A percentile compares a stretch with the other conserved stretches of the same genome.
These are phyloP conservation scores for Phyllosticta citriasiana DNA, from an alignment of 2,329 filamentous ascomycete species.

Conservation along the genomic window DNA sequence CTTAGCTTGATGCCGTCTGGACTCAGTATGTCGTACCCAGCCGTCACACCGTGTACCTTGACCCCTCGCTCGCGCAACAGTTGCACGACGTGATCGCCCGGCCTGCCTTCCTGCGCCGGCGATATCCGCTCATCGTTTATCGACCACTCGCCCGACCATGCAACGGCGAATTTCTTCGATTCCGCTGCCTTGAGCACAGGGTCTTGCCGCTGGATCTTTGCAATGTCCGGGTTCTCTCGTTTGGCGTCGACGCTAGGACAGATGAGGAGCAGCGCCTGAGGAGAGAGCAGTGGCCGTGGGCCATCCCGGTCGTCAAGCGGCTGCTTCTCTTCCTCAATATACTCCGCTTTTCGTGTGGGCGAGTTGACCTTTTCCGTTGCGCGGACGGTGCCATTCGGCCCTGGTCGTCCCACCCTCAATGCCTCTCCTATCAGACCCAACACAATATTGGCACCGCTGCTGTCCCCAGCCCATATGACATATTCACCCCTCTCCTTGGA, in stretches of 20 bases:
- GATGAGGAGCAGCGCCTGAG: slow-evolving; percentile 34
- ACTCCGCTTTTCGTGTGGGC: background rate
- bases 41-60: slow-evolving; percentile 43
- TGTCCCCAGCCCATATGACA: slow-evolving; percentile 45
- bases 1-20: slow-evolving; percentile 43
- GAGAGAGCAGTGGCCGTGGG: slow-evolving; percentile 13
- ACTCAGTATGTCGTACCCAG: slow-evolving; percentile 42
- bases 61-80: slow-evolving; percentile 32
- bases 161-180: slow-evolving; percentile 32
- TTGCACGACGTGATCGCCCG: slow-evolving; percentile 27
- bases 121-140: slow-evolving; percentile 38
- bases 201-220: slow-evolving; percentile 31
- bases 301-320: background rate
- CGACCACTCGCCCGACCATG: slow-evolving; percentile 34
- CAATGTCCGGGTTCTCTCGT: slow-evolving; percentile 36
- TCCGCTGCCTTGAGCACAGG: slow-evolving; percentile 36
- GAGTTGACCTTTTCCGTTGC: background rate
- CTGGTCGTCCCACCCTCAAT: slow-evolving; percentile 21
- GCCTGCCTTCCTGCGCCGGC: slow-evolving; percentile 34
- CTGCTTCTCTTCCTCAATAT: background rate
- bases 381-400: background rate
- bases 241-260: slow-evolving; percentile 42
- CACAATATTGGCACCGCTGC: slow-evolving; percentile 45
- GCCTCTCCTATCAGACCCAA: slow-evolving; percentile 32
- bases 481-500: slow-evolving; percentile 30